Evolutionary conservation across 202 grass and related monocot genomes (phyloP), one percentile per base, ranked within the genome.

Genomic region (Elaeis oleifera): DNA sequence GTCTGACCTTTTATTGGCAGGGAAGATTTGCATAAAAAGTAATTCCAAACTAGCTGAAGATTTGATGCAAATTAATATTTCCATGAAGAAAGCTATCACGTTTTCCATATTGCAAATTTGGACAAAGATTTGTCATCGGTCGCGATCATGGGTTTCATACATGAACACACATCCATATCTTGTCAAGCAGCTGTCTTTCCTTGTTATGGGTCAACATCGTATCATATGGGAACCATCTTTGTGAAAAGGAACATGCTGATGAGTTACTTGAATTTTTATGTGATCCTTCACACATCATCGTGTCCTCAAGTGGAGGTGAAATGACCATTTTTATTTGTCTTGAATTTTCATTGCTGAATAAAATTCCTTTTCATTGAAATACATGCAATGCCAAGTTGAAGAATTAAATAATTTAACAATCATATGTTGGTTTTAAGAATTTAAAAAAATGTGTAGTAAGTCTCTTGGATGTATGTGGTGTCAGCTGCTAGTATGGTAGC

Each of bases 31-130:
- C 57, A 68, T 27, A 58, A 56, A 55, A 67, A 51, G 25, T 53
- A 16, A 49, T 28, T 68, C 22, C 51, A 54, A 44, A 62, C 49
- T 58, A 7, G 54, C 39, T 69, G 54, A 60, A 28, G 23, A 60
- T 60, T 60, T 13, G 5, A 18, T 1, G 5, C 4, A 29, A 21
- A 17, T 13, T 6, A 29, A 32, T 60, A 28, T 23, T 15, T 16
- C 13, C 7, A 20, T 28, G 11, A 39, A 64, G 49, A n/a, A 19
- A 53, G 31, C 36, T 70, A 50, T 39, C 27, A 23, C 36, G 52
- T 32, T 56, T 67, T 81, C 54, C 70, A 65, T 64, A 68, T 81
- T 36, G 78, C 71, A 6, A 81, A 81, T 75, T 1, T 81, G 31
- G 78, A 81, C 16, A 50, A 52, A 62, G 64, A 74, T 61, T 24